phyloP scores from a whole-genome alignment of 495 filamentous ascomycete genomes.

The Thermothielavioides terrestris region DNA sequence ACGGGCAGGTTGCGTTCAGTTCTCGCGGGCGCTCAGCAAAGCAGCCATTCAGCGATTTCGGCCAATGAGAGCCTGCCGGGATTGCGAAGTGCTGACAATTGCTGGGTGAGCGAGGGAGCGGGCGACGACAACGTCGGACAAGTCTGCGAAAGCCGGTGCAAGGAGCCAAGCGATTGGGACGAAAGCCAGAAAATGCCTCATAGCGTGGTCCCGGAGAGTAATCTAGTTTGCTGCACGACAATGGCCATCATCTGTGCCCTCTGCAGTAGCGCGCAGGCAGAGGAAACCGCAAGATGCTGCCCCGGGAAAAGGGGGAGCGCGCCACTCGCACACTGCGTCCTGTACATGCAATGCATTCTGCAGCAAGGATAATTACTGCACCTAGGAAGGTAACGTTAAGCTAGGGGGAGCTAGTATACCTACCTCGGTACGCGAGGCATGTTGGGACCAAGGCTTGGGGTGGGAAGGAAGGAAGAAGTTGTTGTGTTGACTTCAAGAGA shows the following conservation, averaged over 20 bases:
- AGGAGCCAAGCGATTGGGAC: not conserved
- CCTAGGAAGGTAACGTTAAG: not conserved
- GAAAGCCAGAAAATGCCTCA: constrained; percentile 14
- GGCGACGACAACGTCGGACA: not conserved
- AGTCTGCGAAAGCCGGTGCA: not conserved
- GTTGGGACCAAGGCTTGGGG: not conserved
- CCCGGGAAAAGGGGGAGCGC: too few species aligned
- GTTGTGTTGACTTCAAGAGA: not conserved
- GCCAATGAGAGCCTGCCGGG: not conserved
- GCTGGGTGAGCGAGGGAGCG: not conserved
- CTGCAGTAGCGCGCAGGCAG: not conserved
- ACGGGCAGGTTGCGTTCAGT: not conserved
- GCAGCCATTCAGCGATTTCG: not conserved
- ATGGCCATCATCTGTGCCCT: constrained; percentile 3
- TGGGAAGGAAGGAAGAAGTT: too few species aligned
- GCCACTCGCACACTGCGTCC: not conserved
- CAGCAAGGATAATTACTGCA: constrained; percentile 1
- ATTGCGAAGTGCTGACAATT: constrained; percentile 6
- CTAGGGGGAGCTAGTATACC: too few species aligned
- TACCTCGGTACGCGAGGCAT: too few species aligned
- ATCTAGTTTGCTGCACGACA: constrained; percentile 11
- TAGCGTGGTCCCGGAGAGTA: not conserved
- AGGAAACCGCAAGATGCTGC: too few species aligned
- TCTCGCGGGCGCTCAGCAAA: not conserved
- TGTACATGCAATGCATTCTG: constrained; percentile 8